These are phyloP conservation scores for Backusella sp. DNA, from an alignment of 192 early-diverging fungal genomes.

Conservation along the genomic window DNA sequence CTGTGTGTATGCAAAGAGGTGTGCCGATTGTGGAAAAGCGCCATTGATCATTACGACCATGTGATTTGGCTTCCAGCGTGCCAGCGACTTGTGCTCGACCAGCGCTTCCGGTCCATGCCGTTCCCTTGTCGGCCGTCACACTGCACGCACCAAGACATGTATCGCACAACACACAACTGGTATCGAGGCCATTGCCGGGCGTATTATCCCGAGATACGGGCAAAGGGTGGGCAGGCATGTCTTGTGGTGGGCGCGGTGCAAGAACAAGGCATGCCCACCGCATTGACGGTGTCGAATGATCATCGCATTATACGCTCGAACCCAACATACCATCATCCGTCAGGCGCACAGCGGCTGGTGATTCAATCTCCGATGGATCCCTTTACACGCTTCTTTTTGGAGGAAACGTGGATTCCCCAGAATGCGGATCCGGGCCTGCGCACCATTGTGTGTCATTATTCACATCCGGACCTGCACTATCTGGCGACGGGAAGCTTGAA, in stretches of 20 bases:
- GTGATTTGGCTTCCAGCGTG: conserved; percentile 25
- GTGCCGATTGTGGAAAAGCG: conserved; percentile 21
- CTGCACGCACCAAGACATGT: conserved; percentile 40
- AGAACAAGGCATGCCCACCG: conserved; percentile 18
- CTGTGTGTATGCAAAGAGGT: conserved; percentile 19
- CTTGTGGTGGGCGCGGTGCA: conserved; percentile 28
- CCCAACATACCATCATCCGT: background rate
- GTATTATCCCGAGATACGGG: conserved; percentile 26
- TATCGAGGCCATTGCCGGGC: conserved; percentile 37
- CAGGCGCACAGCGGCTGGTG: background rate
- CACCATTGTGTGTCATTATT: conserved; percentile 42
- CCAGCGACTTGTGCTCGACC: conserved; percentile 10
- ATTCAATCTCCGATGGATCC: conserved; percentile 4
- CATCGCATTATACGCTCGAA: conserved; percentile 4
- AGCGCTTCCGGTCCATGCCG: conserved; percentile 26
- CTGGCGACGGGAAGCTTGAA: conserved; percentile 48
- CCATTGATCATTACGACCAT: conserved; percentile 33
- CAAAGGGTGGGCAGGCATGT: background rate
- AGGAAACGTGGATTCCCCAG: background rate
- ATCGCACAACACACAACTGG: conserved; percentile 46
- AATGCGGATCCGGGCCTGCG: conserved; percentile 12
- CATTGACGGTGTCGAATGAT: background rate
- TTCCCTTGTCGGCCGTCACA: conserved; percentile 22
- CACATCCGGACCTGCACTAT: conserved; percentile 30
- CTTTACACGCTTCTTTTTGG: background rate